A percentile compares a stretch with the other conserved stretches of the same genome.
These are phyloP conservation scores for Kodamaea anthophila DNA, from an alignment of 1,139 yeast genomes.

Conservation along the genomic window DNA sequence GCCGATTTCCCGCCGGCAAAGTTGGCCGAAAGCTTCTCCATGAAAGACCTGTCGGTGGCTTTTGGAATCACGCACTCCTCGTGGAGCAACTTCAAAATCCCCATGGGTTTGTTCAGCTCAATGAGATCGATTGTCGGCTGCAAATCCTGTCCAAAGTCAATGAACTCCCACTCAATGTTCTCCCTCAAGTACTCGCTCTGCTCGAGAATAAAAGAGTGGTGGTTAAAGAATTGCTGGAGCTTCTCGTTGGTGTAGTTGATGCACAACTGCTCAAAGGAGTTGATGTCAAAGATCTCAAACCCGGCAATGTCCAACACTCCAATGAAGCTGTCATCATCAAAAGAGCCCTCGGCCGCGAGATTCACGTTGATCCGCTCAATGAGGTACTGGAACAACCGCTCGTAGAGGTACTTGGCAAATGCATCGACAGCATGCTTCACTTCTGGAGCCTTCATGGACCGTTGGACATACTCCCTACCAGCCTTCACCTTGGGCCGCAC, in stretches of 20 bases:
- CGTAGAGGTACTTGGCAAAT: constrained; percentile 80
- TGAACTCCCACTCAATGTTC: constrained; percentile 92
- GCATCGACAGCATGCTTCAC: constrained; percentile 84
- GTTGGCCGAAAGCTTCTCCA: constrained; percentile 65
- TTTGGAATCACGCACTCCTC: constrained; percentile 96
- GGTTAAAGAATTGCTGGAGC: constrained; percentile 94
- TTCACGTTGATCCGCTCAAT: constrained; percentile 74
- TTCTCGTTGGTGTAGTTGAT: constrained; percentile 96
- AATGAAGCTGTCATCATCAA: constrained; percentile 49
- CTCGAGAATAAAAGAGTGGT: constrained; percentile 93
- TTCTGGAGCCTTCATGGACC: constrained; percentile 73
- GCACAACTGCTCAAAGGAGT: constrained; percentile 94
- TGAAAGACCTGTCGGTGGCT: constrained; percentile 75
- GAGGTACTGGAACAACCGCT: constrained; percentile 70
- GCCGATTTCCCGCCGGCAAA: constrained; percentile 52
- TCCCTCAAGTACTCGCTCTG: constrained; percentile 93
- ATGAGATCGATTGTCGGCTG: constrained; percentile 93
- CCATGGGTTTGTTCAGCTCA: constrained; percentile 72
- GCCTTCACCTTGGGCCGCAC: constrained; percentile 85
- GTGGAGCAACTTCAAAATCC: constrained; percentile 82
- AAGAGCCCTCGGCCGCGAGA: constrained; percentile 30
- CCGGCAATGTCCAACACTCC: constrained; percentile 98
- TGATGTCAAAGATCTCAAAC: constrained; percentile 85
- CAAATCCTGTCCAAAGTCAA: constrained; percentile 93
- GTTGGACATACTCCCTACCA: constrained; percentile 80